Evolutionary conservation across 1,284 basidiomycete species (phyloP).

Genomic region (Coniophora puteana): DNA sequence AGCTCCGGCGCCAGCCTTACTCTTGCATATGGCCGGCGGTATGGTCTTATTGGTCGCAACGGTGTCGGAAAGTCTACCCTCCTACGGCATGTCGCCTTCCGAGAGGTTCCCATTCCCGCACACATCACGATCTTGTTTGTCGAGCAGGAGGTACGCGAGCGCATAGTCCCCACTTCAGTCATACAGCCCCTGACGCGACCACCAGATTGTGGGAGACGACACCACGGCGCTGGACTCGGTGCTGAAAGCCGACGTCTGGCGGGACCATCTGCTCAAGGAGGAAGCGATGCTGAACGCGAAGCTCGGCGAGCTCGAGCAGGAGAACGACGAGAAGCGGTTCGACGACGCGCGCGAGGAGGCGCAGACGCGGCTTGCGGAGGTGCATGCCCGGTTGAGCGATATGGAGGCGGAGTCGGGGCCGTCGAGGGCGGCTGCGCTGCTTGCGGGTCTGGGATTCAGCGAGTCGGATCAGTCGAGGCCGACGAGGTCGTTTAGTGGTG

Average conservation of each 20-base stretch:
- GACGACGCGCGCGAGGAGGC: constrained; percentile 87
- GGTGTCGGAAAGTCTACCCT: constrained; percentile 98
- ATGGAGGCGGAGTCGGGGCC: constrained; percentile 99
- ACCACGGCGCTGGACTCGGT: constrained; percentile 92
- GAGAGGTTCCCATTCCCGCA: constrained; percentile 90
- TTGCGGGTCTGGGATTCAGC: constrained; percentile 93
- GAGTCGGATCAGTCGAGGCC: constrained; percentile 82
- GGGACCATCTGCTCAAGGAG: constrained; percentile 85
- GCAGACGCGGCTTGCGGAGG: constrained; percentile 82
- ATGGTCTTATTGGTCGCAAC: constrained; percentile 84
- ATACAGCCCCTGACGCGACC: not conserved
- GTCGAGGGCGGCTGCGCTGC: constrained; percentile 83
- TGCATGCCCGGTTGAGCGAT: constrained; percentile 88
- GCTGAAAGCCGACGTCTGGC: constrained; percentile 95
- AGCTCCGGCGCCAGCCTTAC: constrained; percentile 85
- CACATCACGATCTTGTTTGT: constrained; percentile 98
- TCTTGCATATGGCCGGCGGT: constrained; percentile 84
- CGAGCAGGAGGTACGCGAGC: constrained; percentile 99
- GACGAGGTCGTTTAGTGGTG: constrained; percentile 93
- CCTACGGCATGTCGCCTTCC: constrained; percentile 92
- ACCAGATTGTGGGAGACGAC: constrained; percentile 86
- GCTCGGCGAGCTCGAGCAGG: constrained; percentile 69
- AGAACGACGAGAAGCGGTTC: constrained; percentile 73
- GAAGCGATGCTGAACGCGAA: constrained; percentile 73
- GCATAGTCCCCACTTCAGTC: constrained; percentile 13